These are phyloP conservation scores for Eurotiales sp. DNA, from an alignment of 2,329 filamentous ascomycete species.

Conservation along the genomic window DNA sequence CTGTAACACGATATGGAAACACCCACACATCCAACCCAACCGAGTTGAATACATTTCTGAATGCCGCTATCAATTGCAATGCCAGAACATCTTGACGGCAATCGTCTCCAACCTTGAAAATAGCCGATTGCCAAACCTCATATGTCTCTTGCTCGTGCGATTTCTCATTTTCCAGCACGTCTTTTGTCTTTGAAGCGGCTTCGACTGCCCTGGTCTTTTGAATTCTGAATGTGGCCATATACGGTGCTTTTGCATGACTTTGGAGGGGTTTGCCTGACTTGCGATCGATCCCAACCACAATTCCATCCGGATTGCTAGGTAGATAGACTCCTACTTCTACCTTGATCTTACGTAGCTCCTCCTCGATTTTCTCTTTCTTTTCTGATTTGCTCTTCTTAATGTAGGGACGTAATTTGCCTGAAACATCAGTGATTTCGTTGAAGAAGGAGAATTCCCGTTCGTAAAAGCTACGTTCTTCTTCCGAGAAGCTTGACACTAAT, in stretches of 20 bases:
- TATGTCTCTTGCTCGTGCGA: slow-evolving; percentile 53
- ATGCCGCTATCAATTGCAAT: slow-evolving; percentile 95
- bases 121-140: slow-evolving; percentile 98
- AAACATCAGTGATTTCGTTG: slow-evolving; percentile 90
- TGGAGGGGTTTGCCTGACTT: slow-evolving; percentile 97
- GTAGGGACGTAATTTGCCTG: slow-evolving; percentile 88
- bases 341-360: slow-evolving; percentile 94
- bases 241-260: slow-evolving; percentile 96
- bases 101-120: slow-evolving; percentile 99
- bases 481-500: slow-evolving; percentile 77
- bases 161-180: slow-evolving; percentile 26
- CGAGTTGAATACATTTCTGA: slow-evolving; percentile 92
- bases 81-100: slow-evolving; percentile 96
- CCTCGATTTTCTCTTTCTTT: slow-evolving; percentile 99
- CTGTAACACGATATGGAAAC: slow-evolving; percentile 94
- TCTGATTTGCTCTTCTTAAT: slow-evolving; percentile 91
- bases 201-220: slow-evolving; percentile 61
- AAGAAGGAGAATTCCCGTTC: slow-evolving; percentile 98
- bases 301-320: slow-evolving; percentile 92
- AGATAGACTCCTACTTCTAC: slow-evolving; percentile 97
- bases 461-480: slow-evolving; percentile 78
- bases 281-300: slow-evolving; percentile 95
- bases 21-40: slow-evolving; percentile 96
- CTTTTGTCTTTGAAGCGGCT: slow-evolving; percentile 24
- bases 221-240: slow-evolving; percentile 98